Evolutionary conservation across 257 asterid genomes (phyloP), one percentile per base, ranked within the genome.

Genomic region (Solanum ossicruentum): DNA sequence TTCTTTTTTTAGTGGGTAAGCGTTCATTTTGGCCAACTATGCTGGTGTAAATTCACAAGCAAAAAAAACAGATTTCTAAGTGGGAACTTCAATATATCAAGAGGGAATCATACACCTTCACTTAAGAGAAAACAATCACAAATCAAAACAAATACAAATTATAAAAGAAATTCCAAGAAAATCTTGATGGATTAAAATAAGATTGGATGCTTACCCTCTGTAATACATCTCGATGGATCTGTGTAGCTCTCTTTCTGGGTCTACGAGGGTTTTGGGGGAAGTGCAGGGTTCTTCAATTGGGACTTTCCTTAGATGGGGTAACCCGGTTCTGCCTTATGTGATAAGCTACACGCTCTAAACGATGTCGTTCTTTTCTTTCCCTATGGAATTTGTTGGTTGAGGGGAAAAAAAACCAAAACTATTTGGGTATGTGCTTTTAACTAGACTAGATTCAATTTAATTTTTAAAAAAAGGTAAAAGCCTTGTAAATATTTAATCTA

Each of bases 201-300:
- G 23, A 21, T 13, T 23, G 41, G 28, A 10, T 56, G 85, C 85
- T 84, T 84, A 88, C 91, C 91, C 91, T 82, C 91, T 67, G 55
- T 72, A 88, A 70, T 86, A 88, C 91, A 88, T 66, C 6, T 28
- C 28, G 73, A 77, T 77, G 16, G 65, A 51, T 77, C 41, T 77
- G 10, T 47, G 7, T 47, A 13, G 58, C 12, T n/a, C 8, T 47
- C 32, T 65, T 65, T 65, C 11, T 65, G 72, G 43, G 43, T 65
- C 43, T 23, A 43, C 7, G 7, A 41, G 56, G 57, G 12, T 12
- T 73, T 45, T 49, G n/a, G 61, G 45, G 21, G 4, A 23, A 21
- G 65, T 51, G 43, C 52, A 77, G 82, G 63, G 81, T 23, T 49
- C 60, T 75, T 75, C 6, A 23, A 52, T 52, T 15, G 82, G 47